Evolutionary conservation across 1,284 basidiomycete genomes (phyloP).

Genomic region (Vanrija sp.): DNA sequence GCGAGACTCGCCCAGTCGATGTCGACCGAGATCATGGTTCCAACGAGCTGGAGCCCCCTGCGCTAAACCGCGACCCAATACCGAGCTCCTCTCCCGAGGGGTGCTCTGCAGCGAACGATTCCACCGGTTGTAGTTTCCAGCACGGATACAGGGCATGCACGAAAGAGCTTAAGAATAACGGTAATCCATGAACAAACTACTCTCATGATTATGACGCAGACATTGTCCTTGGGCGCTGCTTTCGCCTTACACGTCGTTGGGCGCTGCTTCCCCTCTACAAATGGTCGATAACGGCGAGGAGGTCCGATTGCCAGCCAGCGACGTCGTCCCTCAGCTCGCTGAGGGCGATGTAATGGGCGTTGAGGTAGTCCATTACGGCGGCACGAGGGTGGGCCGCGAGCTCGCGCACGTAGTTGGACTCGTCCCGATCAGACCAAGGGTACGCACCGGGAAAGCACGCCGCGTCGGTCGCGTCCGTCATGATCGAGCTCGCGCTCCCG

Average conservation of each 20-base stretch:
- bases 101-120: too few species aligned
- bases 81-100: background rate
- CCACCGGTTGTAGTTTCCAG: background rate
- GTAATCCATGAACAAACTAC: background rate
- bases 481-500: too few species aligned
- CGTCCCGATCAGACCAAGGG: too few species aligned
- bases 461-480: too few species aligned
- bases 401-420: too few species aligned
- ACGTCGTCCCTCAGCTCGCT: conserved; percentile 1
- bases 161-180: background rate
- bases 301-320: background rate
- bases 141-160: background rate
- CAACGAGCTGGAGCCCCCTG: conserved; percentile 45
- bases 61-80: conserved; percentile 4
- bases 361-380: conserved; percentile 1
- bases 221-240: background rate
- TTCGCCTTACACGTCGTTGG: too few species aligned
- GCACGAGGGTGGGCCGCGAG: background rate
- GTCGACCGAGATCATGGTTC: conserved; percentile 44
- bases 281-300: conserved; percentile 1
- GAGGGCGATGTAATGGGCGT: conserved; percentile 1
- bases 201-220: background rate
- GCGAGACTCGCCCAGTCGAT: conserved; percentile 43
- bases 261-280: background rate
- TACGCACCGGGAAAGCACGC: too few species aligned